Evolutionary conservation across 495 filamentous ascomycete species (phyloP), one percentile per base, ranked within the genome.

Genomic region (Cercophora scortea): DNA sequence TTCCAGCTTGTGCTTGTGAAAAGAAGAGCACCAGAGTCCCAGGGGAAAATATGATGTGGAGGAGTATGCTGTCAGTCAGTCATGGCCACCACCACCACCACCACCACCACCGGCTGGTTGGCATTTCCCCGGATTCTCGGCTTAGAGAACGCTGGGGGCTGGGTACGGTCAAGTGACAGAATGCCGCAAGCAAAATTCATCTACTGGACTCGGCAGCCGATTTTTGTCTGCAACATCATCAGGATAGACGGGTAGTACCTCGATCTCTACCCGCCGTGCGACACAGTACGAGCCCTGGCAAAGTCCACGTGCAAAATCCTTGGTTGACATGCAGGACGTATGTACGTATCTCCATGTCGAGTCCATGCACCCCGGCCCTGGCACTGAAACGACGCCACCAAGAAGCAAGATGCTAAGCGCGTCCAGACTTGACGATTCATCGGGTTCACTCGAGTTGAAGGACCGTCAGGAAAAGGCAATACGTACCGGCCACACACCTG

Each of bases 331-430:
- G 57, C 62, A 61, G 54, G 47, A 50, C 42, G 48, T 60, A 51
- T 54, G 45, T 58, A 58, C 60, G 17, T 18, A 35, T 41, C 46
- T 25, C 25, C 25, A 25, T 5, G 25, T 25, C 25, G 2, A 25
- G n/a, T 34, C 54, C 49, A 58, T 58, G 60, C 57, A 63, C 58
- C 62, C 59, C 61, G 53, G 61, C 47, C 59, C 53, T 53, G 54
- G 56, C 52, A 51, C 58, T 64, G 61, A 68, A 68, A 66, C 63
- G 53, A 54, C 51, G 53, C 55, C 55, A 52, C 51, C 39, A 33
- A 13, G 25, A 25, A 25, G 25, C 25, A 25, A 25, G 25, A 25
- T 25, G 25, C 25, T 25, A 25, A 25, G 25, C 25, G 25, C 25
- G 25, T 25, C 25, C 25, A 25, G 25, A 25, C 25, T 25, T 25